Conservation (phyloP, 1,284 basidiomycete species). For the Fistulinella cinereoalba region DNA sequence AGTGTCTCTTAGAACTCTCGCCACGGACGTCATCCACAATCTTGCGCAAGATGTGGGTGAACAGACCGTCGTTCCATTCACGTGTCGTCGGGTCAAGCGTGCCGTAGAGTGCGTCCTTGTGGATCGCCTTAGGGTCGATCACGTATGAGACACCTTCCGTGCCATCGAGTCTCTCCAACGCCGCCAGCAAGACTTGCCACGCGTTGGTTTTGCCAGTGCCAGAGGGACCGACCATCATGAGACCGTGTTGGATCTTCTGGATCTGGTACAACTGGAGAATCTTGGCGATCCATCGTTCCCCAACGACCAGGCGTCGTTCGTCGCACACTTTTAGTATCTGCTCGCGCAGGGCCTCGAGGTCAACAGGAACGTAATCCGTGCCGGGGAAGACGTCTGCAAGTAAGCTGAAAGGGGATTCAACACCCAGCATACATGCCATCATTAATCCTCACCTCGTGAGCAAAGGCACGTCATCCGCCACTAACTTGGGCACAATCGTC, state of each 20-base stretch:
- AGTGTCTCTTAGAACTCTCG: constrained; percentile 94
- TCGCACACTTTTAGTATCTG: constrained; percentile 87
- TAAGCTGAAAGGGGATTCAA: constrained; percentile 50
- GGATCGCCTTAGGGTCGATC: constrained; percentile 98
- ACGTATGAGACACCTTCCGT: constrained; percentile 93
- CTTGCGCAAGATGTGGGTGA: constrained; percentile 96
- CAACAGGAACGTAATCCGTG: constrained; percentile 86
- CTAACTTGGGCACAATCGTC: constrained; percentile 97
- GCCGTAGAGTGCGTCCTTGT: constrained; percentile 97
- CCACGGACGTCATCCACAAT: constrained; percentile 99
- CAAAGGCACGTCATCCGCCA: constrained; percentile 95
- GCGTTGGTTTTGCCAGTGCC: constrained; percentile 97
- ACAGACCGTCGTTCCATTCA: constrained; percentile 99
- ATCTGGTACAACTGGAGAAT: constrained; percentile 98
- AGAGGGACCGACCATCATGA: constrained; percentile 99
- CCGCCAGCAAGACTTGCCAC: constrained; percentile 91
- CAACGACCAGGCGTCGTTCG: constrained; percentile 81
- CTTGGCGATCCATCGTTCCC: constrained; percentile 92
- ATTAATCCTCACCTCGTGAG: constrained; percentile 69
- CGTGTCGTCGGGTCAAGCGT: constrained; percentile 96
- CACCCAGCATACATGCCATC: constrained; percentile 6
- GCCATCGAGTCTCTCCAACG: constrained; percentile 90
- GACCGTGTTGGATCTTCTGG: constrained; percentile 98
- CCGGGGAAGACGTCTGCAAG: constrained; percentile 98
- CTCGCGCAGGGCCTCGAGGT: constrained; percentile 80